Base-by-base conservation (phyloP, 805 yeast genomes). In the Kregervanrija pseudodelftensis region DNA sequence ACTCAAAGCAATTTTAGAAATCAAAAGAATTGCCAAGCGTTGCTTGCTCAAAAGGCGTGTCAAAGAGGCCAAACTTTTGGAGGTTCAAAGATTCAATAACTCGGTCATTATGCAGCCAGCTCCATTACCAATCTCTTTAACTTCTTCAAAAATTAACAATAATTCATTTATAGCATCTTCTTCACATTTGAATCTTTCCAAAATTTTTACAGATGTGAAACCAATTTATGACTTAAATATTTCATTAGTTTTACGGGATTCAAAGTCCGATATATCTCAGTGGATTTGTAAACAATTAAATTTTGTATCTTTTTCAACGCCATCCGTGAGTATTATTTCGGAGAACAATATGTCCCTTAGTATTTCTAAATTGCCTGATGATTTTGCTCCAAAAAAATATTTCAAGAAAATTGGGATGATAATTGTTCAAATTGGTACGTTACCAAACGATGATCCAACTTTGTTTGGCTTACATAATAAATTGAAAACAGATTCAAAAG, bases 401-500 rank as follows among this genome's bases (percentile, higher is more conserved):
- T 74, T 75, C 51, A 55, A 61, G 28, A 59, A 62, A 16, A 58
- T 73, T 5, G 65, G 72, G 1, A 68, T 75, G 42, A 43, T 80
- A 5, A 49, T 80, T 3, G 66, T 79, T 52, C 80, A 77, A 50
- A 68, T 80, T 49, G 85, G 85, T 3, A 53, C 72, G 2, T 53
- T 58, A 10, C 39, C 41, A 36, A 39, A 28, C 10, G 46, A 43
- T 34, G 11, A 37, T 3, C 16, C 33, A 12, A 35, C 33, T 11
- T 41, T 32, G 3, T 14, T 11, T 7, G 8, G 47, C 3, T 15
- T 48, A 9, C 4, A 39, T 2, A 34, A 42, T 16, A 36, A 39
- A 15, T 37, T 50, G 12, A 34, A 36, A 35, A 34, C 36, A 14
- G 54, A 51, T 39, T 14, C 43, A 2, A 38, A 38, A 8, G 48